A percentile compares a stretch with the other conserved stretches of the same genome.
phyloP scores from a whole-genome alignment of 345 rosid genomes.

The Gossypium thurberi region DNA sequence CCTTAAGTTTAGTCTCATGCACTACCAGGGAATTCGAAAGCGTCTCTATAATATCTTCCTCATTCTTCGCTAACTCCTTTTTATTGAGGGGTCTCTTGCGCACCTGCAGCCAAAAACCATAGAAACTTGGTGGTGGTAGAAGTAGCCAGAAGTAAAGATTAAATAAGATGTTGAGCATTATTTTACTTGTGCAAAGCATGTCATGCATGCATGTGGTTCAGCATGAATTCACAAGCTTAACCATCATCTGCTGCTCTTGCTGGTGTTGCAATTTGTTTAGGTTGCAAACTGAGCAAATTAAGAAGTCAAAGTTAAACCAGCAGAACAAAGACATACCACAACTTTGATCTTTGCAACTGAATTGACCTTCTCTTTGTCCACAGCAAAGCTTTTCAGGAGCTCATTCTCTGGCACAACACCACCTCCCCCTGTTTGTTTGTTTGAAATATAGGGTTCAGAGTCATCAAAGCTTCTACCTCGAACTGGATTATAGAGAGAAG shows the following conservation, averaged over 20 bases:
- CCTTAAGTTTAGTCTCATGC: conserved; percentile 96
- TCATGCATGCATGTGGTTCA: not conserved
- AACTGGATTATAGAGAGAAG: conserved; percentile 57
- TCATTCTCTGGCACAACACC: conserved; percentile 57
- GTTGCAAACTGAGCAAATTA: not conserved
- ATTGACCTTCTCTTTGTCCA: conserved; percentile 72
- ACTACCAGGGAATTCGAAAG: conserved; percentile 66
- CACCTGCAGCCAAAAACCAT: conserved; percentile 46
- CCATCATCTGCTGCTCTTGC: not conserved
- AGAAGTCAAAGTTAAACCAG: not conserved
- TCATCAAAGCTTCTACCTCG: conserved; percentile 82
- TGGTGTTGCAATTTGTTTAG: not conserved
- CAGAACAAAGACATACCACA: conserved; percentile 54
- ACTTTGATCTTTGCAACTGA: conserved; percentile 99
- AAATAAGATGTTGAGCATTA: not conserved
- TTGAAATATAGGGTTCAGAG: conserved; percentile 49
- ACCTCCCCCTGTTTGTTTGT: conserved; percentile 62
- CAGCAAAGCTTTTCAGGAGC: conserved; percentile 63
- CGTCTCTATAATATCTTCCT: conserved; percentile 90
- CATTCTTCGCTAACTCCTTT: conserved; percentile 85
- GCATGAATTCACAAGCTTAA: conserved; percentile 9
- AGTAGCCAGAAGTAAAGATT: not conserved
- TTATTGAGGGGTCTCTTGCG: conserved; percentile 96
- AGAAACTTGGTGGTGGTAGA: not conserved
- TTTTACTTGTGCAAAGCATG: conserved; percentile 9